Percentiles rank a stretch among this genome's conserved stretches.
These are phyloP conservation scores for Neurospora sublineolata DNA, from an alignment of 495 filamentous ascomycete genomes.

Conservation along the genomic window DNA sequence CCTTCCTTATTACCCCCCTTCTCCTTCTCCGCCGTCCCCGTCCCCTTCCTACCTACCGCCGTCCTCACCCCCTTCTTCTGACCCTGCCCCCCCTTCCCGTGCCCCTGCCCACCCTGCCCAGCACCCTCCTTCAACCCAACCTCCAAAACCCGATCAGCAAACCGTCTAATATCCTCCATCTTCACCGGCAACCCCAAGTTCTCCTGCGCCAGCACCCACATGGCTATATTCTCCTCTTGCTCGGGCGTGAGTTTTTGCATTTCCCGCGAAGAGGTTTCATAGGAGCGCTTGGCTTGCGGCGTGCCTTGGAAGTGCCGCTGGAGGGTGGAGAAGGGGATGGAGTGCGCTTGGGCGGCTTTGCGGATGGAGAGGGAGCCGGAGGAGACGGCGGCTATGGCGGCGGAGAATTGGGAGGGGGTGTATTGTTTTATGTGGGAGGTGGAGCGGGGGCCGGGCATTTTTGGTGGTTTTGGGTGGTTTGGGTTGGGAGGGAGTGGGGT, in stretches of 20 bases:
- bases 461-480: neutral
- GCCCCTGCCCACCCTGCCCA: too few species aligned
- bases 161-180: slow-evolving; percentile 21
- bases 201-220: slow-evolving; percentile 29
- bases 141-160: slow-evolving; percentile 21
- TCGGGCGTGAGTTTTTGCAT: neutral
- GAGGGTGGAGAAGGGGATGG: neutral
- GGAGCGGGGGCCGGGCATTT: neutral
- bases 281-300: neutral
- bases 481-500: neutral
- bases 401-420: neutral
- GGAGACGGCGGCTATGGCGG: neutral
- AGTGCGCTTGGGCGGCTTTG: neutral
- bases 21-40: neutral
- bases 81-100: neutral
- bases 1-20: too few species aligned
- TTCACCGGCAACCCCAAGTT: slow-evolving; percentile 33
- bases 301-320: neutral
- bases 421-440: neutral
- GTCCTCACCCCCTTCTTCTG: neutral
- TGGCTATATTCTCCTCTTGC: neutral
- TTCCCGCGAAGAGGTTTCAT: neutral
- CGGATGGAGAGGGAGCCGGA: neutral
- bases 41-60: neutral
- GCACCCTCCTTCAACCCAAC: neutral